Conservation (phyloP, 768 basidiomycete genomes). For the Serendipita sp. region DNA sequence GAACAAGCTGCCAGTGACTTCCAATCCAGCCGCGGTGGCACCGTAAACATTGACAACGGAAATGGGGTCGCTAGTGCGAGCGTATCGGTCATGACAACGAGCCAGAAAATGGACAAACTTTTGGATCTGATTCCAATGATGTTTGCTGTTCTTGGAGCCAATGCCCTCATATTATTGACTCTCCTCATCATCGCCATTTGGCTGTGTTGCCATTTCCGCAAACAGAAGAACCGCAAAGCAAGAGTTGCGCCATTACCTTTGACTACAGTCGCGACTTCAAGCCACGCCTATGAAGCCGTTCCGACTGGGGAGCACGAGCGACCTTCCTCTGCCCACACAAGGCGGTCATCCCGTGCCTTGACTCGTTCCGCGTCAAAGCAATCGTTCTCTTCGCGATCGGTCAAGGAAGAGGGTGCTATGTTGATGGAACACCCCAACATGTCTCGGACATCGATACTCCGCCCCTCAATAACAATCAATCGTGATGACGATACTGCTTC, state of each 20-base stretch:
- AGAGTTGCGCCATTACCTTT: background rate
- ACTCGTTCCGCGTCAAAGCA: background rate
- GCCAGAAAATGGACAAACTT: constrained; percentile 44
- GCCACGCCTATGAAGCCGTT: background rate
- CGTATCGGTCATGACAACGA: constrained; percentile 41
- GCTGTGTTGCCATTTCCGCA: constrained; percentile 1
- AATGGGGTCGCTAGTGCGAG: constrained; percentile 31
- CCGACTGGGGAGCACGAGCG: background rate
- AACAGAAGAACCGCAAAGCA: background rate
- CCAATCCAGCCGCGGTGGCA: constrained; percentile 47
- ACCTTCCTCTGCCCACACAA: constrained; percentile 1
- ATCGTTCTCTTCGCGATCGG: background rate
- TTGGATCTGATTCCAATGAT: constrained; percentile 53
- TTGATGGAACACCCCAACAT: background rate
- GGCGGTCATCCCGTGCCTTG: background rate
- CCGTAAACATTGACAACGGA: constrained; percentile 48
- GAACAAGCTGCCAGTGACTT: constrained; percentile 57
- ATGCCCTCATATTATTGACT: constrained; percentile 49
- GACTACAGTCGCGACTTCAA: background rate
- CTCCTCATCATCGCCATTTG: constrained; percentile 35
- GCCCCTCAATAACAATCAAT: background rate
- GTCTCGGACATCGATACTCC: background rate
- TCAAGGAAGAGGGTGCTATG: background rate
- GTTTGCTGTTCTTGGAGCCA: constrained; percentile 60
- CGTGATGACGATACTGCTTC: background rate